These are phyloP conservation scores for Phialophora chinensis DNA, from an alignment of 2,329 filamentous ascomycete species.

Conservation along the genomic window DNA sequence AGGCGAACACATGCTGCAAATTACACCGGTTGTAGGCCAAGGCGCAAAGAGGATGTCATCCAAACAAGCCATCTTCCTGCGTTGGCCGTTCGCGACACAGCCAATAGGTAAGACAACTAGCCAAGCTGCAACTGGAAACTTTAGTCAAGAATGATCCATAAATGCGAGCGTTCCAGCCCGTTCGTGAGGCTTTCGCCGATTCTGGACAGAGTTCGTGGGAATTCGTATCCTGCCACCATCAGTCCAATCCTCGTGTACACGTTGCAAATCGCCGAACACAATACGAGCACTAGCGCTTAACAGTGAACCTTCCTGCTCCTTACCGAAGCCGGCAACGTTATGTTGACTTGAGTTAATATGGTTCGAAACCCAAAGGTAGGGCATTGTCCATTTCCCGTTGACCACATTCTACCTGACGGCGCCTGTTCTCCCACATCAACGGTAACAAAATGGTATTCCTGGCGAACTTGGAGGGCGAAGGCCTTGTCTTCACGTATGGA, in stretches of 20 bases:
- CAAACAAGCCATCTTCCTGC: neutral
- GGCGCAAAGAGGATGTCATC: neutral
- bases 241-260: neutral
- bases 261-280: slow-evolving; percentile 1
- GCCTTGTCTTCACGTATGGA: slow-evolving; percentile 26
- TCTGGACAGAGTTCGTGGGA: neutral
- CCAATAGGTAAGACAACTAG: neutral
- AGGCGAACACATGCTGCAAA: neutral
- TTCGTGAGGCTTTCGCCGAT: neutral
- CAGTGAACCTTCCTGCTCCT: neutral
- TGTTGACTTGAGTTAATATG: neutral
- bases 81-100: no score
- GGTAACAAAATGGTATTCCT: slow-evolving; percentile 19
- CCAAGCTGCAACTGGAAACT: neutral
- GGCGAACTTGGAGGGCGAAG: slow-evolving; percentile 24
- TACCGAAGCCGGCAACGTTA: neutral
- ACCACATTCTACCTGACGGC: neutral
- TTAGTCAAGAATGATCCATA: neutral
- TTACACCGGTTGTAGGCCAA: neutral
- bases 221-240: neutral
- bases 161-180: neutral
- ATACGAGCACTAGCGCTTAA: neutral
- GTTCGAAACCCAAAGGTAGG: neutral
- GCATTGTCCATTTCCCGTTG: neutral
- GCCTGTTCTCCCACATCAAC: neutral